Evolutionary conservation across 371 early-diverging fungal species (phyloP).

Genomic region (Rhizopus sp.): DNA sequence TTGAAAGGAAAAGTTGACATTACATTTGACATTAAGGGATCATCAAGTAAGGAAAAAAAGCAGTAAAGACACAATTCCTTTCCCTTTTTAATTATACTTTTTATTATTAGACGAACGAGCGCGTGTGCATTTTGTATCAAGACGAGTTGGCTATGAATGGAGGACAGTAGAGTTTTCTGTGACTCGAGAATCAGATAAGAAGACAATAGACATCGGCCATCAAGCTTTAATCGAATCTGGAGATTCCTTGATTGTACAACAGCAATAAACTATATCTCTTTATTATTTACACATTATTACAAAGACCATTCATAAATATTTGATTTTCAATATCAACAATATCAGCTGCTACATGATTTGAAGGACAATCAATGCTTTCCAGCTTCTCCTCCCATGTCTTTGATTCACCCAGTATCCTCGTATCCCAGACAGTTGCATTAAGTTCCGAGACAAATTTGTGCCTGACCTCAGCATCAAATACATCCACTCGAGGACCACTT

Average conservation of each 20-base stretch:
- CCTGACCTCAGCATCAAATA: conserved; percentile 37
- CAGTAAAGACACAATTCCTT: not conserved
- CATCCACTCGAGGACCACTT: conserved; percentile 39
- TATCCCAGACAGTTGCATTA: conserved; percentile 44
- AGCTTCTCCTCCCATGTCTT: conserved; percentile 38
- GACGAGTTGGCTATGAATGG: conserved; percentile 41
- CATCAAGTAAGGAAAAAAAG: conserved; percentile 41
- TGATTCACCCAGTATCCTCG: conserved; percentile 35
- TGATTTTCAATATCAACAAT: conserved; percentile 54
- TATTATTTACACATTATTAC: conserved; percentile 21
- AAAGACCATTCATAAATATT: conserved; percentile 43
- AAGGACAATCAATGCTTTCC: conserved; percentile 32
- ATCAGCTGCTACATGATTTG: conserved; percentile 50
- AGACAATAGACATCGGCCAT: conserved; percentile 37
- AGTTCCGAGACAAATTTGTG: conserved; percentile 28
- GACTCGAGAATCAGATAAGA: conserved; percentile 35
- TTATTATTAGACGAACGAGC: conserved; percentile 38
- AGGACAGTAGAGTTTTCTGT: conserved; percentile 42
- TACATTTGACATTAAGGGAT: conserved; percentile 57
- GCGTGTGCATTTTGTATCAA: conserved; percentile 44
- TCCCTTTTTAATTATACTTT: not conserved
- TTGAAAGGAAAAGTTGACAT: conserved; percentile 69
- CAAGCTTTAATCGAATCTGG: conserved; percentile 42
- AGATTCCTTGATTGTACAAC: conserved; percentile 21
- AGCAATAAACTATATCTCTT: conserved; percentile 12